Conservation (phyloP, 768 basidiomycete species). For the Macrocybe gigantea region DNA sequence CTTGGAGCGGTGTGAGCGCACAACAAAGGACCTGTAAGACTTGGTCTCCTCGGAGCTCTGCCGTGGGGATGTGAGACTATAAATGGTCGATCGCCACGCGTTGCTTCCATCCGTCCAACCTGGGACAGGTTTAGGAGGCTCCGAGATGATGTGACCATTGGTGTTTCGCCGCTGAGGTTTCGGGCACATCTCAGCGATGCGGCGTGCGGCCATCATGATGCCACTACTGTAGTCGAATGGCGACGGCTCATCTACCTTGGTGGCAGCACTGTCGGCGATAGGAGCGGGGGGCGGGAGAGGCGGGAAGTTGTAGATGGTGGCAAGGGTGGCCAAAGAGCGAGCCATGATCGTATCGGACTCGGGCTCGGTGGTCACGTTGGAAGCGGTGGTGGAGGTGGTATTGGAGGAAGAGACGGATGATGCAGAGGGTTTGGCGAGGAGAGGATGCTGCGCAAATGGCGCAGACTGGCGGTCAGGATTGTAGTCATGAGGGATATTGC, state of each 20-base stretch:
- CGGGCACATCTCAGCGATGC: slow-evolving; percentile 36
- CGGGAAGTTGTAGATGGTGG: slow-evolving; percentile 37
- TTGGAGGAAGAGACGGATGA: slow-evolving; percentile 23
- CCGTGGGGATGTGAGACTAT: slow-evolving; percentile 42
- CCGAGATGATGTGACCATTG: slow-evolving; percentile 22
- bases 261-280: slow-evolving; percentile 20
- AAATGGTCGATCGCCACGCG: slow-evolving; percentile 63
- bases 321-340: slow-evolving; percentile 25
- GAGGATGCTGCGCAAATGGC: slow-evolving; percentile 17
- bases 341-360: slow-evolving; percentile 3
- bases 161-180: slow-evolving; percentile 34
- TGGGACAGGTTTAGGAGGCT: slow-evolving; percentile 41
- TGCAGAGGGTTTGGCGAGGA: slow-evolving; percentile 36
- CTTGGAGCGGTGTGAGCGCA: slow-evolving; percentile 42
- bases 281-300: slow-evolving; percentile 51
- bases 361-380: slow-evolving; percentile 21
- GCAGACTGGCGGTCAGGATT: slow-evolving; percentile 39
- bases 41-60: slow-evolving; percentile 21
- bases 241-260: slow-evolving; percentile 15
- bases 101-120: slow-evolving; percentile 68
- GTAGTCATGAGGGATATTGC: slow-evolving; percentile 38
- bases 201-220: slow-evolving; percentile 63
- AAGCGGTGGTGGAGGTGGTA: slow-evolving; percentile 7
- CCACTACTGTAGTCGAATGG: slow-evolving; percentile 47
- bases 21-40: slow-evolving; percentile 41